Percentiles rank a stretch among this genome's conserved stretches.
Evolutionary conservation across 2,329 filamentous ascomycete genomes (phyloP).

Genomic region (Rachicladosporium sp.): DNA sequence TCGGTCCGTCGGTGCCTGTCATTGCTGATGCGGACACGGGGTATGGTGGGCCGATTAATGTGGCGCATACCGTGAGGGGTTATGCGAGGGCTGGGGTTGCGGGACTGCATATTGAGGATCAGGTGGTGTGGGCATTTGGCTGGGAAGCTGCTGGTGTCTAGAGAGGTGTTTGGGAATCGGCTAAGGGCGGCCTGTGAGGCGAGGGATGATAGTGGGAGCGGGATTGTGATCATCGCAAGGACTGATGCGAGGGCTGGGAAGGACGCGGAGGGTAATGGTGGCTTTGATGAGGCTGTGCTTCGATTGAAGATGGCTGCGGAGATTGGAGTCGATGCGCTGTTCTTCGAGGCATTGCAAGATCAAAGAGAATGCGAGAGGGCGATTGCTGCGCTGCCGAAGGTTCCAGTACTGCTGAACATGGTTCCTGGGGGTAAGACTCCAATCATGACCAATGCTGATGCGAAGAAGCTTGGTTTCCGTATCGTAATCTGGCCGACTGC

Average conservation of each 20-base stretch:
- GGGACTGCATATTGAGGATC: constrained; percentile 49
- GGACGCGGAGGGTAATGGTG: constrained; percentile 23
- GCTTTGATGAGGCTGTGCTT: constrained; percentile 43
- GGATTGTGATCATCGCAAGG: constrained; percentile 51
- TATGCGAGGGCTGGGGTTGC: constrained; percentile 41
- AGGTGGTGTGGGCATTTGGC: constrained; percentile 50
- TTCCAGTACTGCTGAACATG: constrained; percentile 42
- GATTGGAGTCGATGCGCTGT: constrained; percentile 45
- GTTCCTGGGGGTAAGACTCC: constrained; percentile 44
- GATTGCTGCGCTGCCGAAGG: constrained; percentile 35
- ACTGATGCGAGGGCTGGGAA: constrained; percentile 44
- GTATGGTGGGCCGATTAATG: constrained; percentile 35
- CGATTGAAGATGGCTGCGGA: constrained; percentile 38
- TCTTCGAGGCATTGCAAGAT: constrained; percentile 45
- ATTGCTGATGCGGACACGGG: constrained; percentile 52
- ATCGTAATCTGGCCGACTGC: constrained; percentile 46
- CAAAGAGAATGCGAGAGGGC: constrained; percentile 38
- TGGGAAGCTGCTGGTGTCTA: constrained; percentile 46
- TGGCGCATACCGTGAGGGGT: constrained; percentile 14
- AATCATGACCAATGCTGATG: constrained; percentile 38
- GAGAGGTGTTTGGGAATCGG: constrained; percentile 37
- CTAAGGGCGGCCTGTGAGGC: constrained; percentile 43
- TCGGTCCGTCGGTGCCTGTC: constrained; percentile 43
- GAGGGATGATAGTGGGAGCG: constrained; percentile 34
- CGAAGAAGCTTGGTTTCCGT: constrained; percentile 42